phyloP scores from a whole-genome alignment of 177 flowering plant species.

The Vitis hybrid region DNA sequence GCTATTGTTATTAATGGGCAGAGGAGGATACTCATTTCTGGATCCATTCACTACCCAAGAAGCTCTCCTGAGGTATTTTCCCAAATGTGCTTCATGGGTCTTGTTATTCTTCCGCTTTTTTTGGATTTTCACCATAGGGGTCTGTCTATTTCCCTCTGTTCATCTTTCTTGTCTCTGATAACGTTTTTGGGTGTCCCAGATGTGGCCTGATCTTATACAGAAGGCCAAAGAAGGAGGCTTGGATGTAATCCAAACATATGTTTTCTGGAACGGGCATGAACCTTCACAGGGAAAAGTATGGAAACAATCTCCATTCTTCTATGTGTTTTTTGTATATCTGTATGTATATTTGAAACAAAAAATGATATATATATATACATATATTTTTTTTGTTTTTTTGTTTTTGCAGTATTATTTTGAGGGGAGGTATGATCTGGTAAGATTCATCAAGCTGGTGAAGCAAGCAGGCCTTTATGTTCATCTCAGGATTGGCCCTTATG shows the following conservation, averaged over 20 bases:
- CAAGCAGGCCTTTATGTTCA: conserved; percentile 82
- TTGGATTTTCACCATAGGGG: conserved; percentile 9
- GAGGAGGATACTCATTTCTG: conserved; percentile 77
- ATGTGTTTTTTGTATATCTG: not conserved
- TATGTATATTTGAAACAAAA: not conserved
- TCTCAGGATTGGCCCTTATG: conserved; percentile 90
- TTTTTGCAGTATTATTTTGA: conserved; percentile 68
- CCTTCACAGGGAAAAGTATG: conserved; percentile 79
- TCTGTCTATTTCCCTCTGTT: conserved; percentile 10
- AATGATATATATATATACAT: not conserved
- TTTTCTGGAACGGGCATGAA: conserved; percentile 96
- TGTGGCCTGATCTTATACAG: conserved; percentile 96
- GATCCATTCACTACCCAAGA: conserved; percentile 93
- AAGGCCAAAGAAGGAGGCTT: conserved; percentile 92
- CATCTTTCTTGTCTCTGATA: not conserved
- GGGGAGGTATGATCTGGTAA: conserved; percentile 80
- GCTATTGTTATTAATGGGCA: conserved; percentile 74
- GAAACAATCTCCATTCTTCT: not conserved
- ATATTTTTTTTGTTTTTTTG: conserved; percentile 5
- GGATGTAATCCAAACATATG: conserved; percentile 92
- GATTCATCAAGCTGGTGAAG: conserved; percentile 67
- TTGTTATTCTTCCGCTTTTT: not conserved
- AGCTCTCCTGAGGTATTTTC: conserved; percentile 79
- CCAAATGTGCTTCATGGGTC: conserved; percentile 32
- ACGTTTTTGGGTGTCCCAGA: conserved; percentile 39